Percentiles rank a stretch among this genome's conserved stretches.
phyloP scores from a whole-genome alignment of 306 rosid species.

The Fragaria iinumae region DNA sequence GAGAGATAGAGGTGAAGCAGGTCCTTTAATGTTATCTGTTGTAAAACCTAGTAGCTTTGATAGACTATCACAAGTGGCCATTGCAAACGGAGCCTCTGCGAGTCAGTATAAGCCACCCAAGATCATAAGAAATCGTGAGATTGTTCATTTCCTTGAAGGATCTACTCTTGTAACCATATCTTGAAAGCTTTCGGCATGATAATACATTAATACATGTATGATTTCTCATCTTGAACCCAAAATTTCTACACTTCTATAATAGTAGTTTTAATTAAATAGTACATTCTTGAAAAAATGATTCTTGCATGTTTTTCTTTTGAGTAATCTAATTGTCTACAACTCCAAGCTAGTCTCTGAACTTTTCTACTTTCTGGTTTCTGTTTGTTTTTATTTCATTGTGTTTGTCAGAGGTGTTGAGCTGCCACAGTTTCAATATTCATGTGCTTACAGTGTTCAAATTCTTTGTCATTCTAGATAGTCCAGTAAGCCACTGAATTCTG shows the following conservation, averaged over 20 bases:
- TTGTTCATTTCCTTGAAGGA: slow-evolving; percentile 38
- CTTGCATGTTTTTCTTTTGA: too few species aligned
- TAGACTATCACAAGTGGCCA: slow-evolving; percentile 38
- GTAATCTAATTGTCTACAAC: too few species aligned
- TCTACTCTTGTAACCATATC: slow-evolving; percentile 25
- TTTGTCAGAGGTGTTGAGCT: too few species aligned
- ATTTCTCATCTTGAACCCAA: neutral
- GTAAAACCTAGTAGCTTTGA: slow-evolving; percentile 51
- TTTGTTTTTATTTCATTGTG: too few species aligned
- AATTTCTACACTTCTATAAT: neutral
- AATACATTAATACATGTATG: neutral
- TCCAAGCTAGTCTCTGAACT: too few species aligned
- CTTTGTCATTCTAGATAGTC: too few species aligned
- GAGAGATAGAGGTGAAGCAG: slow-evolving; percentile 42
- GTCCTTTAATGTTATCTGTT: slow-evolving; percentile 36
- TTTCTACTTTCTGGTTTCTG: too few species aligned
- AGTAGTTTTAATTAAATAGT: neutral
- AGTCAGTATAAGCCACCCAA: slow-evolving; percentile 67
- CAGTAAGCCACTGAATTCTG: too few species aligned
- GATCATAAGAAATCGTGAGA: slow-evolving; percentile 50
- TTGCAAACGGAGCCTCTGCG: slow-evolving; percentile 57
- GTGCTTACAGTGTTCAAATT: too few species aligned
- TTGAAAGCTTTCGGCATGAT: slow-evolving; percentile 4
- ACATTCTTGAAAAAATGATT: neutral
- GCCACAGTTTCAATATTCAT: too few species aligned